A percentile compares a stretch with the other conserved stretches of the same genome.
These are phyloP conservation scores for Candida oleophila DNA, from an alignment of 805 yeast genomes.

Conservation along the genomic window DNA sequence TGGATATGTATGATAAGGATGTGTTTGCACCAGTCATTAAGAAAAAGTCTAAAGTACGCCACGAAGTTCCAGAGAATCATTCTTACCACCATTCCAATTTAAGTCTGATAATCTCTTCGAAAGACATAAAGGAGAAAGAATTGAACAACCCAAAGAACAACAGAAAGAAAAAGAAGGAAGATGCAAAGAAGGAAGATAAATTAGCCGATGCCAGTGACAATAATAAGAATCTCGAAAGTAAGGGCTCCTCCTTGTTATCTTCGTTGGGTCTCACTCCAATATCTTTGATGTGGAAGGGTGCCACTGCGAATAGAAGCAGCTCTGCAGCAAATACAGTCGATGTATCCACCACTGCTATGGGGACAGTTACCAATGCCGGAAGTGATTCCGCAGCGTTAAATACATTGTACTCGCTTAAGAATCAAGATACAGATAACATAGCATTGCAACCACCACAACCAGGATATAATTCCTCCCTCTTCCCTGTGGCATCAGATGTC, in stretches of 20 bases:
- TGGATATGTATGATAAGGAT: slow-evolving; percentile 65
- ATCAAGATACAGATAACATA: slow-evolving; percentile 16
- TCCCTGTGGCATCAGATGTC: background rate
- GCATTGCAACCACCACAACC: background rate
- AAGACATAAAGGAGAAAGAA: slow-evolving; percentile 5
- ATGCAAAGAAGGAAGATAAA: too few species aligned
- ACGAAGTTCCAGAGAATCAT: background rate
- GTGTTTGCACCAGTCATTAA: slow-evolving; percentile 42
- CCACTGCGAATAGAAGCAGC: slow-evolving; percentile 9
- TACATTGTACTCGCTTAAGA: slow-evolving; percentile 32
- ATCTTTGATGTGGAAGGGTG: slow-evolving; percentile 22
- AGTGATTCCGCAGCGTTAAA: slow-evolving; percentile 36
- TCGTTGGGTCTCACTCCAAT: slow-evolving; percentile 15
- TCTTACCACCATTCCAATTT: background rate
- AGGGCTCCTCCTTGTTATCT: background rate
- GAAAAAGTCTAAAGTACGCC: background rate
- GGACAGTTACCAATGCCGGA: slow-evolving; percentile 29
- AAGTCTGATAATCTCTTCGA: background rate
- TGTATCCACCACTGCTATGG: slow-evolving; percentile 33
- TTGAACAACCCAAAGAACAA: slow-evolving; percentile 5
- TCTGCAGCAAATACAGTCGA: slow-evolving; percentile 20
- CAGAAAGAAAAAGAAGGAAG: slow-evolving; percentile 11
- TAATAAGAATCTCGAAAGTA: too few species aligned
- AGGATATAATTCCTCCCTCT: background rate
- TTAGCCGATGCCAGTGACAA: too few species aligned